phyloP scores from a whole-genome alignment of 805 yeast genomes.

The Starmerella sp. region DNA sequence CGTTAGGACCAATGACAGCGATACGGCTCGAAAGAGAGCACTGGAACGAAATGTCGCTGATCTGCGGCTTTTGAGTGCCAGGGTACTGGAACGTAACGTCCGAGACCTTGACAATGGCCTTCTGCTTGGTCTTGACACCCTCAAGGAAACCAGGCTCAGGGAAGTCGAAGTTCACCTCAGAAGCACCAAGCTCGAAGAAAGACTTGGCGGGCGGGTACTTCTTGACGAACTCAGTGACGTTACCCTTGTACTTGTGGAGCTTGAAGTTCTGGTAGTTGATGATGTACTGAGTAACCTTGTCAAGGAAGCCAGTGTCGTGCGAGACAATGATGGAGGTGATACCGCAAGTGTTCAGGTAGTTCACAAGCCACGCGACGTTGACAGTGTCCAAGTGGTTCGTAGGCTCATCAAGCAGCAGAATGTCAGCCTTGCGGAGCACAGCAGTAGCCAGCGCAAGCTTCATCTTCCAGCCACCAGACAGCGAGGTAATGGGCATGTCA shows the following conservation, averaged over 20 bases:
- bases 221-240: constrained; percentile 96
- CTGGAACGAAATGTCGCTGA: constrained; percentile 87
- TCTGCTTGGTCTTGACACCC: constrained; percentile 99
- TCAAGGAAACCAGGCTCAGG: constrained; percentile 99
- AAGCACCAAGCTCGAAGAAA: constrained; percentile 97
- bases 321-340: constrained; percentile 97
- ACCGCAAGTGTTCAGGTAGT: constrained; percentile 98
- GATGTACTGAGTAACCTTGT: constrained; percentile 93
- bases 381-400: constrained; percentile 99
- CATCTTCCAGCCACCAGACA: constrained; percentile 99
- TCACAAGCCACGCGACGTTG: constrained; percentile 98
- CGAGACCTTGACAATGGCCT: constrained; percentile 96
- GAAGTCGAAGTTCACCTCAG: constrained; percentile 92
- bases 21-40: constrained; percentile 98
- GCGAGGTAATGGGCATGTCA: constrained; percentile 83
- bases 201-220: constrained; percentile 98
- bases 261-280: constrained; percentile 99
- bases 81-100: constrained; percentile 99
- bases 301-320: constrained; percentile 99
- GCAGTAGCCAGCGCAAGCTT: constrained; percentile 99
- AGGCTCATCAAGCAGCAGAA: constrained; percentile 97
- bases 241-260: constrained; percentile 99
- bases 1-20: constrained; percentile 99
- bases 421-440: constrained; percentile 95
- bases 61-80: constrained; percentile 96